Conservation (phyloP, 768 basidiomycete genomes). For the Phaffia tasmanica region DNA sequence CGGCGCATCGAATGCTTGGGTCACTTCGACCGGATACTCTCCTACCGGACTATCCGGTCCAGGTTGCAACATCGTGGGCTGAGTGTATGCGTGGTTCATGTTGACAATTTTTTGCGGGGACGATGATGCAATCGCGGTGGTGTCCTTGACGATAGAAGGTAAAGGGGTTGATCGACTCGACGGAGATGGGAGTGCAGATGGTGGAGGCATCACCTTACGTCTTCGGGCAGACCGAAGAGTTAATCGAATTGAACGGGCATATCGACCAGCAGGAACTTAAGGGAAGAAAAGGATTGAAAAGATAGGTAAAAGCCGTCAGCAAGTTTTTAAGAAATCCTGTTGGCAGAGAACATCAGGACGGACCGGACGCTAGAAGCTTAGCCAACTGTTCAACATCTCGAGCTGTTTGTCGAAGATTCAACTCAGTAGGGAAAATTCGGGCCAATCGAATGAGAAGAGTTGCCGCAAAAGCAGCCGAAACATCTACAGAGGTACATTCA, state of each 20-base stretch:
- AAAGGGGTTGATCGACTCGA: constrained; percentile 25
- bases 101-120: constrained; percentile 24
- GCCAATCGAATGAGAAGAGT: constrained; percentile 77
- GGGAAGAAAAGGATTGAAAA: background rate
- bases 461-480: constrained; percentile 85
- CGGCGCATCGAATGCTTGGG: background rate
- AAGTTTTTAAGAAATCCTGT: constrained; percentile 20
- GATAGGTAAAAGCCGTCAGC: background rate
- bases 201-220: constrained; percentile 39
- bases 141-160: background rate
- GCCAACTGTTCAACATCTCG: constrained; percentile 68
- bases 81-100: constrained; percentile 10
- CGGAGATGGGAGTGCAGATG: constrained; percentile 43
- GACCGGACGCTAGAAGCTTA: constrained; percentile 65
- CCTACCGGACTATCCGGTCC: constrained; percentile 2
- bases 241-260: constrained; percentile 75
- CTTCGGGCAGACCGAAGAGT: constrained; percentile 57
- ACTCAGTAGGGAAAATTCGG: constrained; percentile 77
- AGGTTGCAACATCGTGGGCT: constrained; percentile 3
- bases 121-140: constrained; percentile 5
- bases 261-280: constrained; percentile 81
- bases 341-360: constrained; percentile 31
- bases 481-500: constrained; percentile 58
- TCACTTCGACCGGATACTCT: background rate
- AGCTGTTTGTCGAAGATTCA: constrained; percentile 62